phyloP scores from a whole-genome alignment of 257 asterid genomes.

The Solanum okadae region DNA sequence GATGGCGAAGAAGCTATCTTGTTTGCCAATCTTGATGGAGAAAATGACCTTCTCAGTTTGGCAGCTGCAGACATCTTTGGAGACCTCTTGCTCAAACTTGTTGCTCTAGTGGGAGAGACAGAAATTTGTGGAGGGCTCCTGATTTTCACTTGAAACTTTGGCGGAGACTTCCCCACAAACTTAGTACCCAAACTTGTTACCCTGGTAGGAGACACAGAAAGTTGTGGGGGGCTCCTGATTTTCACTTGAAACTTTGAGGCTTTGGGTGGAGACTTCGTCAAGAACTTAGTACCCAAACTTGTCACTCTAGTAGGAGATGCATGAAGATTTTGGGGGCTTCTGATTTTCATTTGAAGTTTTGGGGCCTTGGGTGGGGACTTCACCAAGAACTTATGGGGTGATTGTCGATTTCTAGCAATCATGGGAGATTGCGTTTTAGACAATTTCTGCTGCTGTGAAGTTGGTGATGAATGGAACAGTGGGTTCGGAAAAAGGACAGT shows the following conservation, averaged over 20 bases:
- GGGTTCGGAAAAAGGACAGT: conserved; percentile 89
- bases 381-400: conserved; percentile 79
- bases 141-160: conserved; percentile 41
- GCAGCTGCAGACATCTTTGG: conserved; percentile 38
- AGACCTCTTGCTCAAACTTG: conserved; percentile 19
- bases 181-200: background rate
- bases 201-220: conserved; percentile 23
- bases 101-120: conserved; percentile 18
- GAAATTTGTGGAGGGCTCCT: conserved; percentile 40
- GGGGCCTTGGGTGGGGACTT: conserved; percentile 48
- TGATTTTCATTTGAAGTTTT: conserved; percentile 31
- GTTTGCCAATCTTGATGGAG: conserved; percentile 59
- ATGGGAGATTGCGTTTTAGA: conserved; percentile 56
- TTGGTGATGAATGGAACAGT: conserved; percentile 55
- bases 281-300: conserved; percentile 28
- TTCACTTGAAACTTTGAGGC: conserved; percentile 40
- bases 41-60: conserved; percentile 48
- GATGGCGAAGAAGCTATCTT: conserved; percentile 25
- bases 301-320: conserved; percentile 21
- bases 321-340: conserved; percentile 32
- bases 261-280: conserved; percentile 56
- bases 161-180: conserved; percentile 57
- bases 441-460: conserved; percentile 33
- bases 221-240: conserved; percentile 39
- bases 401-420: conserved; percentile 25